phyloP scores from a whole-genome alignment of 371 early-diverging fungal genomes.

The Cladochytrium tenue region DNA sequence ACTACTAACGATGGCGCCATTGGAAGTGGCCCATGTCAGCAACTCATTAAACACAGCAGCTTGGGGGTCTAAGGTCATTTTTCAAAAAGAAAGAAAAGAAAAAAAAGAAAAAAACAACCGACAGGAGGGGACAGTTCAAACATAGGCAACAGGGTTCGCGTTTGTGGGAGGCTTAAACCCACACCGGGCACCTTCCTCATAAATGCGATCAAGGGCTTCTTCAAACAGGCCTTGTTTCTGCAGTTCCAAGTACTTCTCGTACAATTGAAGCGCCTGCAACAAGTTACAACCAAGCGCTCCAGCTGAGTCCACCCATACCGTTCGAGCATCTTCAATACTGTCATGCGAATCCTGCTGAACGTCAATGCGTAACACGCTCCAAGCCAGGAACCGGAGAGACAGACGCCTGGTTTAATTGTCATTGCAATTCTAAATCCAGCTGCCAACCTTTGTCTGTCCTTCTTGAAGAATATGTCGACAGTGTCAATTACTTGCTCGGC shows the following conservation, averaged over 20 bases:
- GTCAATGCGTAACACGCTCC: conserved; percentile 80
- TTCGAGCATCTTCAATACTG: conserved; percentile 89
- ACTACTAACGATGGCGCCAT: neutral
- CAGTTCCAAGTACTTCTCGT: conserved; percentile 74
- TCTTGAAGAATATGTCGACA: conserved; percentile 83
- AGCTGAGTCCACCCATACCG: conserved; percentile 51
- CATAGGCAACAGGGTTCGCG: neutral
- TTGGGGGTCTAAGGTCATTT: too few species aligned
- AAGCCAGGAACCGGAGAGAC: conserved; percentile 86
- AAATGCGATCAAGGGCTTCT: conserved; percentile 75
- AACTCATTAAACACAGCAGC: too few species aligned
- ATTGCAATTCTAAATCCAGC: neutral
- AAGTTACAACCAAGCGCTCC: too few species aligned
- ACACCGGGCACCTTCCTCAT: conserved; percentile 71
- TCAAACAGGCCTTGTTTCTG: conserved; percentile 68
- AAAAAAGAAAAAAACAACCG: too few species aligned
- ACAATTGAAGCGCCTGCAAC: conserved; percentile 74
- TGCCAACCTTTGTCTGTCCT: conserved; percentile 67
- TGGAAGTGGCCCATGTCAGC: neutral
- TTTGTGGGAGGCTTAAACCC: conserved; percentile 46
- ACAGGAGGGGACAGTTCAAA: too few species aligned
- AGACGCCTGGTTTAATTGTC: conserved; percentile 58
- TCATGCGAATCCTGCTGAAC: conserved; percentile 89
- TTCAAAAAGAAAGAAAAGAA: too few species aligned
- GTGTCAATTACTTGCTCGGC: conserved; percentile 88